phyloP scores from a whole-genome alignment of 2,329 filamentous ascomycete species.

The Chaetoscypha palmicola region DNA sequence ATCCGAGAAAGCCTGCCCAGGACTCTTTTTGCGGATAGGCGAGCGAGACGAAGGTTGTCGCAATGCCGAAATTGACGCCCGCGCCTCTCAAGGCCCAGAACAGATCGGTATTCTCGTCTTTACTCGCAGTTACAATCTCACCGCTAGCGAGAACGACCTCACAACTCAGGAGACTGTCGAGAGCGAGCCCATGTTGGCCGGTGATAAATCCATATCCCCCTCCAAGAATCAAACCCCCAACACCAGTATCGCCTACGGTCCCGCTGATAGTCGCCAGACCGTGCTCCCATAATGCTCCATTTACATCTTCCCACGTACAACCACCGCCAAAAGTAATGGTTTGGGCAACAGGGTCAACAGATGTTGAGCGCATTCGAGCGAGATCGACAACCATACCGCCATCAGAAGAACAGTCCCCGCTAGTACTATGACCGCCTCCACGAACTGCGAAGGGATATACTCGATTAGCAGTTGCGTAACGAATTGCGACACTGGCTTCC shows the following conservation, averaged over 20 bases:
- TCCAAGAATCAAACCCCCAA: conserved; percentile 20
- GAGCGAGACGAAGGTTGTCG: conserved; percentile 13
- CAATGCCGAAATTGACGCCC: conserved; percentile 21
- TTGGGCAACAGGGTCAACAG: conserved; percentile 12
- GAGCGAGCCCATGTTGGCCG: conserved; percentile 29
- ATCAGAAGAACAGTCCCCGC: conserved; percentile 17
- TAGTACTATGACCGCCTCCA: conserved; percentile 18
- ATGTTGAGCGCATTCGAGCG: conserved; percentile 15
- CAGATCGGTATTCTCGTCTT: conserved; percentile 26
- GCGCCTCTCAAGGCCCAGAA: conserved; percentile 32
- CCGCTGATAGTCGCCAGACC: conserved; percentile 22
- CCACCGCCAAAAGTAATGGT: conserved; percentile 20
- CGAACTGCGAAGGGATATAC: too few relatives aligned
- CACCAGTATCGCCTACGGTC: conserved; percentile 17
- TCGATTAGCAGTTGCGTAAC: too few relatives aligned
- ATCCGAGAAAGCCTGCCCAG: conserved; percentile 17
- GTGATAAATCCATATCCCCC: conserved; percentile 46
- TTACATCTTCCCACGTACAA: conserved; percentile 21
- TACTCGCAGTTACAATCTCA: conserved; percentile 21
- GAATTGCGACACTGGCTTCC: too few relatives aligned
- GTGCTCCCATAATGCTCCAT: conserved; percentile 14
- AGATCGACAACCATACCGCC: conserved; percentile 22
- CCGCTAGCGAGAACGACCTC: conserved; percentile 32
- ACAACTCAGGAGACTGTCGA: conserved; percentile 17
- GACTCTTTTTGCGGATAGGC: conserved; percentile 15